A percentile compares a stretch with the other conserved stretches of the same genome.
Conservation (phyloP, 139 green algal genomes). For the Choricystis sp. region DNA sequence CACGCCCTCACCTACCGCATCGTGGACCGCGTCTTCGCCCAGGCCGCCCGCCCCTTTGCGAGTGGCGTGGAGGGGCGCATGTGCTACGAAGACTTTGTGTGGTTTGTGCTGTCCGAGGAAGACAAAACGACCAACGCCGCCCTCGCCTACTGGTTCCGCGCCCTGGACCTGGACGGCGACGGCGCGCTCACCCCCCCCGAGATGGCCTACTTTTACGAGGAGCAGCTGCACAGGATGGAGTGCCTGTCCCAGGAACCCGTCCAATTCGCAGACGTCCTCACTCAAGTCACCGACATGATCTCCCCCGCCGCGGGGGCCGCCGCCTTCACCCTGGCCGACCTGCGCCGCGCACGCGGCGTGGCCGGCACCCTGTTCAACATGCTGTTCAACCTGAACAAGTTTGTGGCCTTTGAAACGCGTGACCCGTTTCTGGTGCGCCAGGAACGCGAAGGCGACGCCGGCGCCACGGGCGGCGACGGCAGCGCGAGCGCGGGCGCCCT, state of each 20-base stretch:
- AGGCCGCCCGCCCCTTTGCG: slow-evolving; percentile 55
- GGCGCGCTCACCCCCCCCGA: slow-evolving; percentile 62
- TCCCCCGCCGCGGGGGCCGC: slow-evolving; percentile 24
- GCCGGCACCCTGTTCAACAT: slow-evolving; percentile 90
- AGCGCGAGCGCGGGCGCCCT: neutral
- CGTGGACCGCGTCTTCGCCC: slow-evolving; percentile 82
- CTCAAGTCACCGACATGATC: slow-evolving; percentile 97
- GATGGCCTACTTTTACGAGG: slow-evolving; percentile 95
- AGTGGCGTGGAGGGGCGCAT: slow-evolving; percentile 58
- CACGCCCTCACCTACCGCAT: slow-evolving; percentile 91
- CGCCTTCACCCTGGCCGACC: slow-evolving; percentile 59
- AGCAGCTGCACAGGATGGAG: slow-evolving; percentile 97
- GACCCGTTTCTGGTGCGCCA: slow-evolving; percentile 70
- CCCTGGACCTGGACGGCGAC: slow-evolving; percentile 86
- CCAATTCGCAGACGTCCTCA: slow-evolving; percentile 38
- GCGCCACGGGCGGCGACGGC: neutral
- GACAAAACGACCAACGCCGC: slow-evolving; percentile 84
- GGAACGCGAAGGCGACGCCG: slow-evolving; percentile 9
- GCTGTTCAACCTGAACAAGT: slow-evolving; percentile 98
- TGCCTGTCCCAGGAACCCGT: slow-evolving; percentile 64
- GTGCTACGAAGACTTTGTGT: slow-evolving; percentile 98
- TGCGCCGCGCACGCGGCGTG: slow-evolving; percentile 51
- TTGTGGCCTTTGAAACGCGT: slow-evolving; percentile 91
- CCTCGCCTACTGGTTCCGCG: slow-evolving; percentile 92
- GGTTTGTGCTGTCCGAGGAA: slow-evolving; percentile 98